Evolutionary conservation across 257 asterid species (phyloP).

Genomic region (Fraxinus quadrangulata): DNA sequence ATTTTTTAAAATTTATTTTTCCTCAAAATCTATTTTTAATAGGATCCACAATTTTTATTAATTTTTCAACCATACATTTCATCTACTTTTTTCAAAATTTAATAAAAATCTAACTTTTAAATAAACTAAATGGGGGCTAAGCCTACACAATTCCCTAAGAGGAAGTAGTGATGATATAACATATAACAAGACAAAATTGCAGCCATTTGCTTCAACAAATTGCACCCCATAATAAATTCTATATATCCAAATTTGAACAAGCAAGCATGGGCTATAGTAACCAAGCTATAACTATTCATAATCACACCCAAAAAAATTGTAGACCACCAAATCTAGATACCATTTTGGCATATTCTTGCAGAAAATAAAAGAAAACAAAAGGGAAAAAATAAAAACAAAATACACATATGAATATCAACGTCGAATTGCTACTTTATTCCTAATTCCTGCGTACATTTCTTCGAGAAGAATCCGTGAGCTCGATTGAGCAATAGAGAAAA

Average conservation of each 20-base stretch:
- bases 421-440: background rate
- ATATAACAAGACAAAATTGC: constrained; percentile 12
- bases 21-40: too few species aligned
- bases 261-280: constrained; percentile 15
- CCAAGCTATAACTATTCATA: background rate
- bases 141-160: constrained; percentile 19
- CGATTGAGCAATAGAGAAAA: background rate
- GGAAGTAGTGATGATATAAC: constrained; percentile 15
- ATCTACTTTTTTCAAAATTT: too few species aligned
- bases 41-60: too few species aligned
- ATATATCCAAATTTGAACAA: constrained; percentile 11
- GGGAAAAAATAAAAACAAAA: background rate
- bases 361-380: background rate
- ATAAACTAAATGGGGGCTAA: background rate
- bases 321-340: constrained; percentile 11
- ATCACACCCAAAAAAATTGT: constrained; percentile 19
- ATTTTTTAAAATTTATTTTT: too few species aligned
- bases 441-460: background rate
- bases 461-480: background rate
- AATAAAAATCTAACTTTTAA: too few species aligned
- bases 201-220: constrained; percentile 7
- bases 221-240: constrained; percentile 9
- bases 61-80: too few species aligned
- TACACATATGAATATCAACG: background rate
- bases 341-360: background rate